Percentiles rank a stretch among this genome's conserved stretches.
Conservation (phyloP, 495 filamentous ascomycete species). For the Podospora pseudopauciseta region DNA sequence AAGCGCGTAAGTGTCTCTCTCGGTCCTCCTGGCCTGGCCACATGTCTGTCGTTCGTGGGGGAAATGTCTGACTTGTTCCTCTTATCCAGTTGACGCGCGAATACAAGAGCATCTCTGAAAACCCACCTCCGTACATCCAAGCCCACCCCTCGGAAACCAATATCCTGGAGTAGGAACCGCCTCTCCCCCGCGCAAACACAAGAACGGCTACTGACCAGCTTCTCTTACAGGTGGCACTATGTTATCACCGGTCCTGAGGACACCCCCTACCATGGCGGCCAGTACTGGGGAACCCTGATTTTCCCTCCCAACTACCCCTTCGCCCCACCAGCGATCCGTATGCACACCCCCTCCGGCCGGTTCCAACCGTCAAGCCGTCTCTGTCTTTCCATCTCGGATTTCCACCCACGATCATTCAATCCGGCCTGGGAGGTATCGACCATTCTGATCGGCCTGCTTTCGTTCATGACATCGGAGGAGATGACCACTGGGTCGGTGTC, state of each 20-base stretch:
- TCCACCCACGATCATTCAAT: conserved; percentile 97
- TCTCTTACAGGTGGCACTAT: conserved; percentile 81
- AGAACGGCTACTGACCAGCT: background rate
- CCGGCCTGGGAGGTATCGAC: conserved; percentile 98
- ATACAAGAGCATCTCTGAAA: conserved; percentile 87
- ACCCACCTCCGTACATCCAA: conserved; percentile 87
- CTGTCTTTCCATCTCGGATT: conserved; percentile 92
- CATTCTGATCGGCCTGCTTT: conserved; percentile 88
- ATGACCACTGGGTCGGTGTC: conserved; percentile 96
- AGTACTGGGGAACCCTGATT: conserved; percentile 96
- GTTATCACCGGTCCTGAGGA: conserved; percentile 93
- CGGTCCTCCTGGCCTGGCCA: background rate
- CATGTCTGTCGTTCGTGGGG: background rate
- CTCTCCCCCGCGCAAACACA: background rate
- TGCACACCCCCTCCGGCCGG: conserved; percentile 95
- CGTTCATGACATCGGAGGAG: conserved; percentile 98
- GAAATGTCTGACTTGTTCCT: conserved; percentile 2
- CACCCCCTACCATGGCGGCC: conserved; percentile 90
- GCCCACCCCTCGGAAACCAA: conserved; percentile 93
- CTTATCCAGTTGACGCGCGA: conserved; percentile 75
- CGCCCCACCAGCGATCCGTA: conserved; percentile 93
- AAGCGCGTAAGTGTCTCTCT: conserved; percentile 61
- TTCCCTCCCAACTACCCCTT: conserved; percentile 97
- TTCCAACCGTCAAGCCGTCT: conserved; percentile 91
- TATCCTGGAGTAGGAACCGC: conserved; percentile 71